Evolutionary conservation across 306 rosid species (phyloP).

Genomic region (Trifolium dubium): DNA sequence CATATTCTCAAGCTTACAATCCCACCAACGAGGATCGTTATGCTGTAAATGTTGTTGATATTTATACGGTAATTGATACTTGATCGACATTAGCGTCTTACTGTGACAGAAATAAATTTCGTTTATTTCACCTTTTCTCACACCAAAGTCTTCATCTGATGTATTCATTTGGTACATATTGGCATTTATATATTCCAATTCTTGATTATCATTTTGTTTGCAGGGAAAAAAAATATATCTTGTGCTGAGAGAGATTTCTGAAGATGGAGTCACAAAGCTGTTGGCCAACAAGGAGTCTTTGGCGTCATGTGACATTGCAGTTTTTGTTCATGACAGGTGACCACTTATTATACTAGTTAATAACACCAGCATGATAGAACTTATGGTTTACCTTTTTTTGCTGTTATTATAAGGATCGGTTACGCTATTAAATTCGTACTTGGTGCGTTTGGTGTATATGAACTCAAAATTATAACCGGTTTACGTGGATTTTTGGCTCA

Average conservation of each 20-base stretch:
- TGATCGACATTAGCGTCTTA: too few relatives aligned
- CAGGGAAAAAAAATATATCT: conserved; percentile 56
- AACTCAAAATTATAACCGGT: background rate
- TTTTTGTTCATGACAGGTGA: conserved; percentile 6
- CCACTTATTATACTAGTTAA: too few relatives aligned
- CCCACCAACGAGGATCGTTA: too few relatives aligned
- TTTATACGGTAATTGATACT: too few relatives aligned
- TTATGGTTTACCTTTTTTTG: background rate
- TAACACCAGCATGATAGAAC: too few relatives aligned
- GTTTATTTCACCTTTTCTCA: too few relatives aligned
- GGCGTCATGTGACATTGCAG: conserved; percentile 88
- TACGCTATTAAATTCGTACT: background rate
- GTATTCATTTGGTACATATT: background rate
- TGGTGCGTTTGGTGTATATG: background rate
- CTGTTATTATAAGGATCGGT: background rate
- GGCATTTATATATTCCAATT: background rate
- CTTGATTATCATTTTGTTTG: background rate
- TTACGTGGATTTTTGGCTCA: background rate
- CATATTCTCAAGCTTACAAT: too few relatives aligned
- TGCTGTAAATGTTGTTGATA: too few relatives aligned
- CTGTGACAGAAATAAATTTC: background rate
- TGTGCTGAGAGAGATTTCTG: conserved; percentile 82
- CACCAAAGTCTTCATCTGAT: background rate
- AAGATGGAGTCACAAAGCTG: conserved; percentile 67
- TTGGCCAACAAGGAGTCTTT: conserved; percentile 76